phyloP scores from a whole-genome alignment of 2,329 filamentous ascomycete species.

The Gremmenia infestans region DNA sequence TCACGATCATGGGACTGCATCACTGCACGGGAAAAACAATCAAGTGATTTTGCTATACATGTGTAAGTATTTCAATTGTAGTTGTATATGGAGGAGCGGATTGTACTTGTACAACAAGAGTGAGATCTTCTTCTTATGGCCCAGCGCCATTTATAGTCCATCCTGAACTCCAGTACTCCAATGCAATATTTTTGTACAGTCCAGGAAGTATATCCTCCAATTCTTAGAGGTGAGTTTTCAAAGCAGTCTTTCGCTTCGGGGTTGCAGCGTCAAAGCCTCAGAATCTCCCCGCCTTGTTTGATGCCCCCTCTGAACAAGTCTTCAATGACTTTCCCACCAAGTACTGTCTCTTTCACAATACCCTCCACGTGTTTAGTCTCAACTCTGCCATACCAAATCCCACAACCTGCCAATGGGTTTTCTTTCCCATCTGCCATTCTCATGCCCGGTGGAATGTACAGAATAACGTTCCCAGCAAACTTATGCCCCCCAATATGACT shows the following conservation, averaged over 20 bases:
- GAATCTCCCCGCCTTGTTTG: slow-evolving; percentile 46
- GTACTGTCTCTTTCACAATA: slow-evolving; percentile 65
- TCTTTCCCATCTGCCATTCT: slow-evolving; percentile 36
- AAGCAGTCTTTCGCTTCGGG: neutral
- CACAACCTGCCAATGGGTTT: slow-evolving; percentile 62
- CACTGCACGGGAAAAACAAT: too few relatives aligned
- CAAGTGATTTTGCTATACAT: too few relatives aligned
- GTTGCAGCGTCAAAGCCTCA: slow-evolving; percentile 21
- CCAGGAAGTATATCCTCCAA: neutral
- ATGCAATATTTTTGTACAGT: neutral
- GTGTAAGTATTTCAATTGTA: too few relatives aligned
- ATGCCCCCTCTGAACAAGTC: slow-evolving; percentile 72
- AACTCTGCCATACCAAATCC: slow-evolving; percentile 79
- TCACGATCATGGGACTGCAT: too few relatives aligned
- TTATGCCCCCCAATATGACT: slow-evolving; percentile 83
- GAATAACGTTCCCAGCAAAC: slow-evolving; percentile 78
- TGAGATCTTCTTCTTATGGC: too few relatives aligned
- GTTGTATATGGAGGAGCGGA: too few relatives aligned
- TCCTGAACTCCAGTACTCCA: too few relatives aligned
- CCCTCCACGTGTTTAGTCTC: slow-evolving; percentile 73
- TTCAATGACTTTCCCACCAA: slow-evolving; percentile 60
- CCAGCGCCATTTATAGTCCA: too few relatives aligned
- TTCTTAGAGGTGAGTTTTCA: too few relatives aligned
- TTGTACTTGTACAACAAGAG: too few relatives aligned
- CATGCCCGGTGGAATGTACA: slow-evolving; percentile 64